Conservation (phyloP, 1,139 yeast genomes). For the Blastobotrys proliferans region DNA sequence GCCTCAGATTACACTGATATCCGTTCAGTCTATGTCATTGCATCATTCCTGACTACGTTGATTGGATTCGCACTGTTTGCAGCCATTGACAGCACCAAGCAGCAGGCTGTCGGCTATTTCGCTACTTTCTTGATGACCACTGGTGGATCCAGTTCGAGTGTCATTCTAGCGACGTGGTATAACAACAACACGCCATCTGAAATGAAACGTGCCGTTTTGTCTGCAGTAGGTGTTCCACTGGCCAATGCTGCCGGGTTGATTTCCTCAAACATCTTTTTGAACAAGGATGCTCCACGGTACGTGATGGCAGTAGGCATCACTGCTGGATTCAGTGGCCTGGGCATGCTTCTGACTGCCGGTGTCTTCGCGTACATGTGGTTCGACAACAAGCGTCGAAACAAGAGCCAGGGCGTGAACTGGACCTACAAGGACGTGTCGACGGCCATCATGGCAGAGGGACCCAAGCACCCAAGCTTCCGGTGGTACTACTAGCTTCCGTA, state of each 20-base stretch:
- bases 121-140: constrained; percentile 52
- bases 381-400: constrained; percentile 44
- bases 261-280: constrained; percentile 50
- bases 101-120: constrained; percentile 46
- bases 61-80: constrained; percentile 47
- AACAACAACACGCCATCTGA: constrained; percentile 49
- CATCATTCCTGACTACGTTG: constrained; percentile 40
- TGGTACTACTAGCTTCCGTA: constrained; percentile 33
- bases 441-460: constrained; percentile 43
- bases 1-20: constrained; percentile 44
- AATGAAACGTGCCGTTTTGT: constrained; percentile 45
- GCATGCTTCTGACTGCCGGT: constrained; percentile 33
- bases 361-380: constrained; percentile 33
- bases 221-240: constrained; percentile 49
- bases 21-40: constrained; percentile 41
- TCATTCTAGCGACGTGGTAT: constrained; percentile 49
- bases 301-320: constrained; percentile 48
- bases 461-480: constrained; percentile 44
- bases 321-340: constrained; percentile 44
- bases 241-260: constrained; percentile 59
- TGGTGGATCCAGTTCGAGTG: constrained; percentile 48
- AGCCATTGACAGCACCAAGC: constrained; percentile 39
- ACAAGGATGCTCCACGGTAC: constrained; percentile 51
- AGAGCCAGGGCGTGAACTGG: constrained; percentile 40
- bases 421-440: constrained; percentile 46